Conservation (phyloP, 768 basidiomycete genomes). For the Lactarius vividus region DNA sequence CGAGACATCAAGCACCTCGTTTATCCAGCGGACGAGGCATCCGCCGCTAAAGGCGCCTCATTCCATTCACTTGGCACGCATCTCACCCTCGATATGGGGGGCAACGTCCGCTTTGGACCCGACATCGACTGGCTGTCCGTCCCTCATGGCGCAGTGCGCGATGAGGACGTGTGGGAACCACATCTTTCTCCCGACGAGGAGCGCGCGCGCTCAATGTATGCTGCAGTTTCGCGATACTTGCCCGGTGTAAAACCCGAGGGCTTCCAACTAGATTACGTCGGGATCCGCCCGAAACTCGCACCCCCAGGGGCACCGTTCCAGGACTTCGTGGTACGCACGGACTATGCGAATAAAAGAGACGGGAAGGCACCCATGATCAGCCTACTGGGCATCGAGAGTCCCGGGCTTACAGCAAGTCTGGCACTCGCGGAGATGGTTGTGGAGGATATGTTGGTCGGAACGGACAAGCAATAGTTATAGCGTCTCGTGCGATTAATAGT, state of each 20-base stretch:
- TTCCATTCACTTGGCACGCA: slow-evolving; percentile 92
- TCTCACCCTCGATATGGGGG: slow-evolving; percentile 80
- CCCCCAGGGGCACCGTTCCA: slow-evolving; percentile 72
- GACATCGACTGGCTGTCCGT: slow-evolving; percentile 86
- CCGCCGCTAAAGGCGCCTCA: slow-evolving; percentile 45
- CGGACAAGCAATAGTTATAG: slow-evolving; percentile 5
- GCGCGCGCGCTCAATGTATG: slow-evolving; percentile 60
- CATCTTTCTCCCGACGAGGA: slow-evolving; percentile 64
- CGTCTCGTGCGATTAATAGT: slow-evolving; percentile 12
- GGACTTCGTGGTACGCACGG: slow-evolving; percentile 74
- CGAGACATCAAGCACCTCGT: slow-evolving; percentile 69
- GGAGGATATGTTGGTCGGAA: slow-evolving; percentile 47
- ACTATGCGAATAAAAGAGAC: slow-evolving; percentile 42
- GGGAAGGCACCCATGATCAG: slow-evolving; percentile 62
- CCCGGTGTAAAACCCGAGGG: slow-evolving; percentile 58
- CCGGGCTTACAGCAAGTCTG: slow-evolving; percentile 83
- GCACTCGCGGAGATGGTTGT: slow-evolving; percentile 85
- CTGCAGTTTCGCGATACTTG: slow-evolving; percentile 71
- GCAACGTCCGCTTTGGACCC: slow-evolving; percentile 87
- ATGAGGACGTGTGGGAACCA: slow-evolving; percentile 73
- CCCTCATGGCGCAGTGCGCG: slow-evolving; percentile 41
- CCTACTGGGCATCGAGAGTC: slow-evolving; percentile 87
- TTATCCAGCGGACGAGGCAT: slow-evolving; percentile 84
- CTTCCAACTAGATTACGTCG: slow-evolving; percentile 78
- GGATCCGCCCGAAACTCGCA: slow-evolving; percentile 85